phyloP scores from a whole-genome alignment of 768 basidiomycete genomes.

The Pisolithus microcarpus region DNA sequence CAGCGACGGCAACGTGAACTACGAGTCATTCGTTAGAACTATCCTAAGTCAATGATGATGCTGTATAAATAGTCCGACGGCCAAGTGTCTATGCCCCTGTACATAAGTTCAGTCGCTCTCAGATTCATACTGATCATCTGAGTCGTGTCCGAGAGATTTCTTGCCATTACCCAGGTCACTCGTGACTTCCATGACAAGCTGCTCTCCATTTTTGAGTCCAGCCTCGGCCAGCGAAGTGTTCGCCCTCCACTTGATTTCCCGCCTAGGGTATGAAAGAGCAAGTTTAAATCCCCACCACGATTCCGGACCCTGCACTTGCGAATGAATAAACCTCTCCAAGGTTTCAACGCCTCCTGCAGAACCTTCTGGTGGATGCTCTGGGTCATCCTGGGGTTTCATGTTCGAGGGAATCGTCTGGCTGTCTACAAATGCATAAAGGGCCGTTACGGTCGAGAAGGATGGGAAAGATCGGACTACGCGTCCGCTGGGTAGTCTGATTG shows the following conservation, averaged over 20 bases:
- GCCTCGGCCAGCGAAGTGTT: conserved; percentile 36
- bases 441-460: conserved; percentile 42
- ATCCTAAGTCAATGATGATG: conserved; percentile 73
- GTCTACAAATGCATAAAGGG: conserved; percentile 72
- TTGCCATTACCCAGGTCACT: conserved; percentile 2
- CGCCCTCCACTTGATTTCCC: conserved; percentile 47
- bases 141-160: conserved; percentile 20
- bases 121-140: conserved; percentile 51
- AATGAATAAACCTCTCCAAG: conserved; percentile 32
- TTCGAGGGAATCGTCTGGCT: conserved; percentile 43
- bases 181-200: conserved; percentile 55
- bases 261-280: conserved; percentile 61
- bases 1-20: conserved; percentile 96
- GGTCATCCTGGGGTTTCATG: conserved; percentile 34
- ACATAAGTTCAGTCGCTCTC: conserved; percentile 33
- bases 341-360: conserved; percentile 25
- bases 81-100: background rate
- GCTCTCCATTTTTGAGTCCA: conserved; percentile 49
- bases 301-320: conserved; percentile 19
- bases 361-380: conserved; percentile 34
- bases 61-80: background rate
- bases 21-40: conserved; percentile 93
- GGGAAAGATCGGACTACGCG: conserved; percentile 55
- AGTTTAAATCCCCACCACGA: conserved; percentile 74
- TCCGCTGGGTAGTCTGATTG: conserved; percentile 51